These are phyloP conservation scores for Podosphaera xanthii DNA, from an alignment of 2,329 filamentous ascomycete species.

Conservation along the genomic window DNA sequence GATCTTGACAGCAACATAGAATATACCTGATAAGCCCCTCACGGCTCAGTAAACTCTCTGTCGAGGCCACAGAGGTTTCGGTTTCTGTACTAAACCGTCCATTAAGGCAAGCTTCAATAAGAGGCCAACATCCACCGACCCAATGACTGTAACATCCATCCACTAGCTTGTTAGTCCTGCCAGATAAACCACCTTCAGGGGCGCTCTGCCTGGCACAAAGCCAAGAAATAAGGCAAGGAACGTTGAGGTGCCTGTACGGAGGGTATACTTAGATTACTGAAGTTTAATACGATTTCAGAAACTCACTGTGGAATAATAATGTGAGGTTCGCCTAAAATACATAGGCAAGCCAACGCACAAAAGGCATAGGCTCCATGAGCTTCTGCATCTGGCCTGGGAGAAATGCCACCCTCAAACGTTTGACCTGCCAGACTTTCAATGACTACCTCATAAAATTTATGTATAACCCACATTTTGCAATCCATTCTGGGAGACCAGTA, in stretches of 20 bases:
- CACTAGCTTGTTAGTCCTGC: constrained; percentile 90
- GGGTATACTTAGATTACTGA: background rate
- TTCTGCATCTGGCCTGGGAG: constrained; percentile 63
- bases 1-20: constrained; percentile 64
- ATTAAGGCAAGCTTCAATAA: constrained; percentile 59
- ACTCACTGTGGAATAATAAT: constrained; percentile 48
- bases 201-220: constrained; percentile 72
- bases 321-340: constrained; percentile 61
- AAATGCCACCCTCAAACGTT: constrained; percentile 87
- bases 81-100: constrained; percentile 20
- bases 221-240: constrained; percentile 62
- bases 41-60: constrained; percentile 46
- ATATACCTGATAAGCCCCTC: constrained; percentile 79
- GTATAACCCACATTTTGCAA: constrained; percentile 46
- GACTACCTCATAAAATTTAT: background rate
- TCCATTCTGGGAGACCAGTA: constrained; percentile 54
- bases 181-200: constrained; percentile 80
- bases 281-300: background rate
- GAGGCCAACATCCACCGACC: constrained; percentile 85
- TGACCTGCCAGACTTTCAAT: constrained; percentile 33
- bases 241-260: constrained; percentile 42
- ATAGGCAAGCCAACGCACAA: constrained; percentile 72
- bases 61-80: constrained; percentile 4
- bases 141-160: constrained; percentile 98
- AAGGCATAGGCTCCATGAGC: constrained; percentile 95